Percentiles rank a stretch among this genome's conserved stretches.
These are phyloP conservation scores for Fusarium sp. DNA, from an alignment of 2,329 filamentous ascomycete genomes.

Conservation along the genomic window DNA sequence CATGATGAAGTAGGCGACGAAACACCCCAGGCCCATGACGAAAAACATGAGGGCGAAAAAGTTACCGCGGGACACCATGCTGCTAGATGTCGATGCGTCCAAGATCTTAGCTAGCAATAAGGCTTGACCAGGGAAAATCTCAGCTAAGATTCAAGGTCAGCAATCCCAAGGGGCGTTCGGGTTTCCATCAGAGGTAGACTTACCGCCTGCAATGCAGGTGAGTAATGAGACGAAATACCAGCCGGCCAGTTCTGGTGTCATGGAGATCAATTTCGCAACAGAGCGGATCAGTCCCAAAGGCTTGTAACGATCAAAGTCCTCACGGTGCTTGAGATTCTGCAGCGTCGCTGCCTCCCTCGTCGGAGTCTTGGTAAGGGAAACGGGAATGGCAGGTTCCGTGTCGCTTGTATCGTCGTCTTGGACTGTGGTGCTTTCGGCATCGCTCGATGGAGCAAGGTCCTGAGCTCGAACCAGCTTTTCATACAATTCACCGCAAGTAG, in stretches of 20 bases:
- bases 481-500: slow-evolving; percentile 61
- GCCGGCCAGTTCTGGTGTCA: background rate
- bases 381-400: background rate
- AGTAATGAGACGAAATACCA: background rate
- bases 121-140: background rate
- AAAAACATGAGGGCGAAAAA: slow-evolving; percentile 65
- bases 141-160: background rate
- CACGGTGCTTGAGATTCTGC: background rate
- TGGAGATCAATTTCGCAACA: background rate
- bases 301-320: background rate
- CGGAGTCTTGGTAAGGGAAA: background rate
- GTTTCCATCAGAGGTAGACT: background rate
- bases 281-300: background rate
- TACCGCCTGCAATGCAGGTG: background rate
- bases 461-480: slow-evolving; percentile 58
- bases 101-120: background rate
- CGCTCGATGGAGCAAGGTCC: slow-evolving; percentile 31
- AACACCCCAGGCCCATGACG: slow-evolving; percentile 55
- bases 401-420: background rate
- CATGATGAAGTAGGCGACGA: slow-evolving; percentile 52
- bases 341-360: background rate
- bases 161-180: background rate
- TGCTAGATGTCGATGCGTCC: slow-evolving; percentile 44
- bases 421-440: background rate
- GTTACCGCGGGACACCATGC: slow-evolving; percentile 49